Base-by-base conservation (phyloP, 495 filamentous ascomycete species). In the Parachaetomium inaequale region DNA sequence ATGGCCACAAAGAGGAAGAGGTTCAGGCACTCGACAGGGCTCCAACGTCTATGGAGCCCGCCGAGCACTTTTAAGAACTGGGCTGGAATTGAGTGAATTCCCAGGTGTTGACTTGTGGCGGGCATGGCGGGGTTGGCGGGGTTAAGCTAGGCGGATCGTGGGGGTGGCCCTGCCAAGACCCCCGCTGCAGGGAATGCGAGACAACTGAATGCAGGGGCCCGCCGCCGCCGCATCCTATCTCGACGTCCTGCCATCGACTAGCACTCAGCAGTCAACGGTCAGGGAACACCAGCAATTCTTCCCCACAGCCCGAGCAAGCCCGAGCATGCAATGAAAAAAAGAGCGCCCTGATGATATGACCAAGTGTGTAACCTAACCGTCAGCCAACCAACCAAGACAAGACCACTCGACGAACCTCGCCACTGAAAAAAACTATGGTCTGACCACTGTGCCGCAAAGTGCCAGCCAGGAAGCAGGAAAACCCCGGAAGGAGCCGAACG, bases 281-380 rank as follows among this genome's bases (percentile, higher is more conserved):
- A 51, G 14, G n/a, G 1, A 64, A 26, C 31, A 55, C 49, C 10
- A 51, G 19, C 10, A 19, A 6, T 55, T 61, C 58, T 65, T 56
- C 62, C 56, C 50, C 63, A 47, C 63, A 61, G 47, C 58, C 32
- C 34, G 28, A 61, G 63, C 15, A 34, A 55, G 21, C 63, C 55
- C 52, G 15, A 61, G 58, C 53, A 61, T 57, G 58, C 34, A 52
- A 64, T 64, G 58, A 64, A 52, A 61, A 59, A 56, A 57, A 57
- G 26, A 52, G 55, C 17, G 21, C 21, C 4, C 10, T 19, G 11
- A 3, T 34, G 0, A 28, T 40, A 32, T 11, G 31, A 40, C 14
- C 19, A 59, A 59, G 34, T 49, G 56, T 25, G n/a, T 11, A 34
- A 45, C 26, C 40, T 32, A 32, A 47, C 10, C 36, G 0, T 25